phyloP scores from a whole-genome alignment of 352 stramenopile species.

The Phytophthora ohioensis region DNA sequence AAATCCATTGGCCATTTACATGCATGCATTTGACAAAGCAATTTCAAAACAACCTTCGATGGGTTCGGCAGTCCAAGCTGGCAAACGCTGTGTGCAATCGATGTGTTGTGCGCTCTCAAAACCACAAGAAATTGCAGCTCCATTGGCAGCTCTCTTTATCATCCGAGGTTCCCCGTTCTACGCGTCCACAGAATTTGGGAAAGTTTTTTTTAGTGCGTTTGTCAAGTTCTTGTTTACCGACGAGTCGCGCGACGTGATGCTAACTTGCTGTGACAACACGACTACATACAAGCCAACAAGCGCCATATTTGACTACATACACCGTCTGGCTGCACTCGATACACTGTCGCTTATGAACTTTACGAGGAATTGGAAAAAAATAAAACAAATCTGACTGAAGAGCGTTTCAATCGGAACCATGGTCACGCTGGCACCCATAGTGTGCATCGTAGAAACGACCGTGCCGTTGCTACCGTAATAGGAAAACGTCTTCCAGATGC shows the following conservation, averaged over 20 bases:
- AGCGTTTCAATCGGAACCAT: not conserved
- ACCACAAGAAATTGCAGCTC: constrained; percentile 9
- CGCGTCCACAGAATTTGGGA: constrained; percentile 4
- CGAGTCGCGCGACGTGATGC: not conserved
- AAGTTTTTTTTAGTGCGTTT: constrained; percentile 4
- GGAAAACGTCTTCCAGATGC: constrained; percentile 4
- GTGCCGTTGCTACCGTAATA: not conserved
- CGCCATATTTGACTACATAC: not conserved
- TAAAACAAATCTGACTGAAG: not conserved
- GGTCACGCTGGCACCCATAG: not conserved
- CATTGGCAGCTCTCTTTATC: constrained; percentile 5
- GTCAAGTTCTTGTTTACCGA: not conserved
- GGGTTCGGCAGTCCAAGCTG: not conserved
- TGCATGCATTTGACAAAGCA: constrained; percentile 10
- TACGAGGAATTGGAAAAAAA: not conserved
- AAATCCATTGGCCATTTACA: constrained; percentile 12
- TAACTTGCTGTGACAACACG: not conserved
- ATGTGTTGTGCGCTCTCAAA: constrained; percentile 21
- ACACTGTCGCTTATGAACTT: constrained; percentile 2
- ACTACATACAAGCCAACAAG: constrained; percentile 11
- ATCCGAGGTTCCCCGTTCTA: constrained; percentile 9
- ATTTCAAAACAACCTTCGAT: not conserved
- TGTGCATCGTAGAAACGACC: not conserved
- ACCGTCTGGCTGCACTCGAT: not conserved
- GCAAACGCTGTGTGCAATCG: constrained; percentile 16